A percentile compares a stretch with the other conserved stretches of the same genome.
These are phyloP conservation scores for Fusarium tricinctum DNA, from an alignment of 2,329 filamentous ascomycete genomes.

Conservation along the genomic window DNA sequence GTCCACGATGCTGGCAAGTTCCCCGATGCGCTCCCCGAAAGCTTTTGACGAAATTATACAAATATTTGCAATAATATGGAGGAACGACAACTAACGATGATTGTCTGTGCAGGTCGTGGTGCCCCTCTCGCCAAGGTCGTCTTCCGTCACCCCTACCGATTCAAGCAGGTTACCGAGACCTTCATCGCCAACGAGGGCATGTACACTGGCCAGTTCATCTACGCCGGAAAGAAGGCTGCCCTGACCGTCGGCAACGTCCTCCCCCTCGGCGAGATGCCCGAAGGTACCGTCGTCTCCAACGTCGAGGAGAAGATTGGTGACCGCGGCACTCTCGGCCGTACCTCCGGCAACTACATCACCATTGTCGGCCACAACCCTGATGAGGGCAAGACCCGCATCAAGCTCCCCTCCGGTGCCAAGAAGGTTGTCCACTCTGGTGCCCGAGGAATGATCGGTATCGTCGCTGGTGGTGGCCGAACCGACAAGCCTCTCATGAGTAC, in stretches of 20 bases:
- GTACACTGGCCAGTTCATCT: constrained; percentile 99
- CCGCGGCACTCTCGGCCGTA: constrained; percentile 95
- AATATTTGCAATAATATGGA: constrained; percentile 21
- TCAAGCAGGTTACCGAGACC: constrained; percentile 97
- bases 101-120: constrained; percentile 73
- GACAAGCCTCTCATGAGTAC: constrained; percentile 98
- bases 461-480: constrained; percentile 98
- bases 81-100: constrained; percentile 47
- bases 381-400: constrained; percentile 99
- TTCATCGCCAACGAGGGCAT: constrained; percentile 99
- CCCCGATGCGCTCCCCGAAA: constrained; percentile 40
- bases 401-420: constrained; percentile 99
- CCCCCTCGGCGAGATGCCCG: constrained; percentile 91
- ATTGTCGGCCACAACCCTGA: constrained; percentile 98
- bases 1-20: constrained; percentile 91
- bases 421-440: constrained; percentile 94
- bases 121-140: constrained; percentile 96
- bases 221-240: constrained; percentile 98
- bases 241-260: constrained; percentile 98
- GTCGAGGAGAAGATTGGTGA: constrained; percentile 99
- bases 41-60: constrained; percentile 32
- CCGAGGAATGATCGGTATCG: constrained; percentile 99
- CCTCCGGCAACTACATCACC: constrained; percentile 99
- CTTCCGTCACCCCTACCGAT: constrained; percentile 98
- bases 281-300: constrained; percentile 99